A percentile compares a stretch with the other conserved stretches of the same genome.
These are phyloP conservation scores for Dictyostelium intermedium DNA, from an alignment of 78 protist species.

Conservation along the genomic window DNA sequence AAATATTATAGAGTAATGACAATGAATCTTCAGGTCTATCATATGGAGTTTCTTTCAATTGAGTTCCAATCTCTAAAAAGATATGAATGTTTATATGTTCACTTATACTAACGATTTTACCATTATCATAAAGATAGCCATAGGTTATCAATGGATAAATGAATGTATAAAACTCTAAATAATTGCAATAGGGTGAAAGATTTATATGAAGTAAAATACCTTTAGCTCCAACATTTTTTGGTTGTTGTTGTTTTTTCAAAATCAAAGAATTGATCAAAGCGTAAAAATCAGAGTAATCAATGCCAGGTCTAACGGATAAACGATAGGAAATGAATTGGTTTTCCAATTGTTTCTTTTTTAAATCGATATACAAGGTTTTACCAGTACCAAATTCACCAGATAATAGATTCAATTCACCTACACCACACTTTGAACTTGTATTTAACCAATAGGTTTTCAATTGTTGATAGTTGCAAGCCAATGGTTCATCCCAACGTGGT, in stretches of 20 bases:
- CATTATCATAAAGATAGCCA: conserved; percentile 37
- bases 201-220: conserved; percentile 1
- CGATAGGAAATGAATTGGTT: neutral
- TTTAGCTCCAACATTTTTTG: neutral
- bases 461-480: neutral
- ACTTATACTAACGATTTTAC: conserved; percentile 10
- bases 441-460: neutral
- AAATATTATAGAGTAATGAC: neutral
- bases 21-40: neutral
- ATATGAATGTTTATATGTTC: neutral
- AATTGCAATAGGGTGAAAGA: neutral
- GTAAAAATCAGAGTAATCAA: neutral
- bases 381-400: conserved; percentile 54
- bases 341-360: neutral
- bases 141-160: conserved; percentile 44
- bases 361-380: conserved; percentile 7
- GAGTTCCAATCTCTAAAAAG: conserved; percentile 52
- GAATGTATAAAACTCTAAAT: conserved; percentile 2
- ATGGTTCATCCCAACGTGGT: neutral
- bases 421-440: neutral
- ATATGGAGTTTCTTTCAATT: neutral
- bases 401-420: neutral
- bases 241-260: neutral
- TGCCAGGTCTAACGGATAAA: neutral
- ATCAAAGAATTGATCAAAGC: neutral